Percentiles rank a stretch among this genome's conserved stretches.
Conservation (phyloP, 164 flowering plant species). For the Taxillus chinensis region DNA sequence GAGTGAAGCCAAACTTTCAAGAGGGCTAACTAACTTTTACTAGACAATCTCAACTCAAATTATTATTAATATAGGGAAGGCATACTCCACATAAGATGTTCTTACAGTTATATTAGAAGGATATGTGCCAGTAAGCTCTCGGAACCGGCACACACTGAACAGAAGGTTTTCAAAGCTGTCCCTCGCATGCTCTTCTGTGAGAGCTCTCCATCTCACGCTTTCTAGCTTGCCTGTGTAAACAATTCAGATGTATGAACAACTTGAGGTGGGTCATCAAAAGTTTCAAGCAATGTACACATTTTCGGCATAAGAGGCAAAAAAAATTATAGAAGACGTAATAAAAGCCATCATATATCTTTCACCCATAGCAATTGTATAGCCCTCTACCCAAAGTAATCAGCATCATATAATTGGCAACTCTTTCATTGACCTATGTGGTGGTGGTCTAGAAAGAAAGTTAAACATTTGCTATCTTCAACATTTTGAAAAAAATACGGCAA, state of each 20-base stretch:
- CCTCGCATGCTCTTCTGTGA: constrained; percentile 96
- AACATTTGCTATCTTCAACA: too few species aligned
- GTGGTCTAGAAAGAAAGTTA: too few species aligned
- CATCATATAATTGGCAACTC: too few species aligned
- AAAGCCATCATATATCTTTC: not conserved
- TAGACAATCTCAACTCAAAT: too few species aligned
- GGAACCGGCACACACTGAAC: constrained; percentile 88
- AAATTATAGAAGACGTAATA: not conserved
- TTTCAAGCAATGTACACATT: not conserved
- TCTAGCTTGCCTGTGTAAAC: constrained; percentile 49
- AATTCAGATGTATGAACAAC: not conserved
- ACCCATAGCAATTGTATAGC: not conserved
- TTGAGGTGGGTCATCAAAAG: not conserved
- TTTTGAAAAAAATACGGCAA: too few species aligned
- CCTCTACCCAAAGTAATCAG: too few species aligned
- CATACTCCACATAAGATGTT: not conserved
- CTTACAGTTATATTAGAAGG: constrained; percentile 88
- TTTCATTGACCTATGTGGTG: too few species aligned
- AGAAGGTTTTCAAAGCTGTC: constrained; percentile 98
- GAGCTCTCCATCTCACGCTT: constrained; percentile 65
- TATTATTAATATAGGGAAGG: not conserved
- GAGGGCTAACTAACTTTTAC: too few species aligned
- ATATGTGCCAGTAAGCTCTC: constrained; percentile 90
- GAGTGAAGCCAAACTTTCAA: too few species aligned
- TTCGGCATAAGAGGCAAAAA: not conserved